Conservation (phyloP, 495 filamentous ascomycete genomes). For the Letharia columbiana region DNA sequence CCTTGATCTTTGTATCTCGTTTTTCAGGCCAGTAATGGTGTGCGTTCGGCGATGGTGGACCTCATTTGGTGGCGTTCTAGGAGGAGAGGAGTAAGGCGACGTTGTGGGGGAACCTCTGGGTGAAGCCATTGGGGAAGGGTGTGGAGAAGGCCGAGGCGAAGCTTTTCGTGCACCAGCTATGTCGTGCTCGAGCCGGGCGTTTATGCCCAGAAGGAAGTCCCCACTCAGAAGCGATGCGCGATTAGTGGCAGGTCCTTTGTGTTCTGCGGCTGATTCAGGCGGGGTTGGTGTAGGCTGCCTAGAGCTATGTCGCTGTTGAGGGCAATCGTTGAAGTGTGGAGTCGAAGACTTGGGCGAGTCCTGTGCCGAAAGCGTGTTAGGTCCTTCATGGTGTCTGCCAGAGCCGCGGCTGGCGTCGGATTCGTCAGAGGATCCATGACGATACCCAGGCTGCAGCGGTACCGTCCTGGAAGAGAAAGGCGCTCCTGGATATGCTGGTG, state of each 20-base stretch:
- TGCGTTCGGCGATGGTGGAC: slow-evolving; percentile 6
- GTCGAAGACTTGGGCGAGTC: not conserved
- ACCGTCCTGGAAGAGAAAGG: not conserved
- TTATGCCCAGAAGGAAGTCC: slow-evolving; percentile 3
- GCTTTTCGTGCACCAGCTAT: slow-evolving; percentile 11
- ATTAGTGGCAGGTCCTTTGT: slow-evolving; percentile 4
- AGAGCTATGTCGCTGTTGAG: slow-evolving; percentile 5
- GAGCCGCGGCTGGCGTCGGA: slow-evolving; percentile 10
- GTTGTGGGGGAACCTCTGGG: slow-evolving; percentile 19
- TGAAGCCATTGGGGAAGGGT: slow-evolving; percentile 8
- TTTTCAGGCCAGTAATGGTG: slow-evolving; percentile 16
- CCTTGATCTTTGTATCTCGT: slow-evolving; percentile 18
- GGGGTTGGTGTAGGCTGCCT: slow-evolving; percentile 4
- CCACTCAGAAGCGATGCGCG: slow-evolving; percentile 15
- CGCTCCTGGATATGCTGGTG: slow-evolving; percentile 9
- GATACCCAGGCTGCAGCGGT: not conserved
- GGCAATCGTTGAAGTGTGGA: not conserved
- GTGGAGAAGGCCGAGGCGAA: slow-evolving; percentile 15
- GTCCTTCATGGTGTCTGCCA: not conserved
- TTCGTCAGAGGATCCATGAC: slow-evolving; percentile 14
- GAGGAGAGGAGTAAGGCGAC: slow-evolving; percentile 23
- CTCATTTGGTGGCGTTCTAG: slow-evolving; percentile 21
- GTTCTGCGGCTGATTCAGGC: not conserved
- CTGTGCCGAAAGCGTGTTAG: not conserved
- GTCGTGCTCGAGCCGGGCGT: slow-evolving; percentile 10